A percentile compares a stretch with the other conserved stretches of the same genome.
Conservation (phyloP, 2,329 filamentous ascomycete genomes). For the Pseudogymnoascus verrucosus region DNA sequence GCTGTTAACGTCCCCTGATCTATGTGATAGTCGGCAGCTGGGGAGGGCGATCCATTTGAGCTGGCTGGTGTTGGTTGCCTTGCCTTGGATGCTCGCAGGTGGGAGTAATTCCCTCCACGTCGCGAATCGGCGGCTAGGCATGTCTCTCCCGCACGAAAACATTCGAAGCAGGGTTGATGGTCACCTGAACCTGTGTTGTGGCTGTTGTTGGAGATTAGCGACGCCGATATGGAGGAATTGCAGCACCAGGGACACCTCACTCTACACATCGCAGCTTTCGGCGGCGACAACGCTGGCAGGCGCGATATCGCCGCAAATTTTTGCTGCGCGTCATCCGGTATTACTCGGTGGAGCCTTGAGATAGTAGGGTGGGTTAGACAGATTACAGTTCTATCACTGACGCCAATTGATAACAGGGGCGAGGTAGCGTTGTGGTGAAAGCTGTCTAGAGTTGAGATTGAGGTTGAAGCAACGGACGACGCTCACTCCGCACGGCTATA, state of each 20-base stretch:
- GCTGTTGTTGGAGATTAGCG: not conserved
- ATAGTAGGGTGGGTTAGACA: not conserved
- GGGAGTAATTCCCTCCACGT: conserved; percentile 5
- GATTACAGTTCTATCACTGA: not conserved
- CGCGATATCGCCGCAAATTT: conserved; percentile 8
- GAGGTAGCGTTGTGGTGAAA: not conserved
- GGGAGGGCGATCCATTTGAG: not conserved
- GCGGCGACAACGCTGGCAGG: conserved; percentile 11
- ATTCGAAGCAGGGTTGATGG: not conserved
- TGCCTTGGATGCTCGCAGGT: not conserved
- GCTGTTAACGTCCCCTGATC: not conserved
- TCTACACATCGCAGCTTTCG: conserved; percentile 7
- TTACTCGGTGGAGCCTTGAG: not conserved
- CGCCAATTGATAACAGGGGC: not conserved
- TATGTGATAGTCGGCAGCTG: not conserved
- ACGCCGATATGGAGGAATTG: not conserved
- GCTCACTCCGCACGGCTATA: not conserved
- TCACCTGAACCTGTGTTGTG: not conserved
- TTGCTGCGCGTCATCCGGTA: not conserved
- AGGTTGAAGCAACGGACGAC: not conserved
- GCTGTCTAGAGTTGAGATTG: not conserved
- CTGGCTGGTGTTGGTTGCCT: not conserved
- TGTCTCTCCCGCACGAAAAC: not conserved
- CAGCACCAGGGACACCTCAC: not conserved
- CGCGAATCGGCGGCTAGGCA: conserved; percentile 1